phyloP scores from a whole-genome alignment of 179 eudicot genomes.

The Monotropa hypopitys region DNA sequence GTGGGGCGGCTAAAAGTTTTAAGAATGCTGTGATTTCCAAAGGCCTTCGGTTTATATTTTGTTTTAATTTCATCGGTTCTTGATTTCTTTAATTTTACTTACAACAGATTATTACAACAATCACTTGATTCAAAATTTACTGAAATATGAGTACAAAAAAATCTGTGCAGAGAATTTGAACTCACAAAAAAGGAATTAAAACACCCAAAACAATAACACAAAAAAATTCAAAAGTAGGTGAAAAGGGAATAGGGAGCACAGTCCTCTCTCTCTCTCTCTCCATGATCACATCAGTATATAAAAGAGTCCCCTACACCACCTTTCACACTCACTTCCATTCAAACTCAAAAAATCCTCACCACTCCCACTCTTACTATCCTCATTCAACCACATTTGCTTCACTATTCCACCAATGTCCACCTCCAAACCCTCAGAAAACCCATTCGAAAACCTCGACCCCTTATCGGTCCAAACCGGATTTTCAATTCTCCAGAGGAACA shows the following conservation, averaged over 20 bases:
- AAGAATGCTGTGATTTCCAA: too few relatives aligned
- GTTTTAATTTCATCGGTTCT: too few relatives aligned
- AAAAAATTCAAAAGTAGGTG: constrained; percentile 18
- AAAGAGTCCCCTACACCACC: constrained; percentile 10
- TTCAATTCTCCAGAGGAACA: constrained; percentile 45
- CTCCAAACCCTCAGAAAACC: constrained; percentile 20
- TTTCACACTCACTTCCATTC: constrained; percentile 6
- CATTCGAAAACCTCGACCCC: constrained; percentile 17
- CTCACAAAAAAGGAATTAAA: background rate
- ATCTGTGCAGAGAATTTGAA: background rate
- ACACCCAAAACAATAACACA: background rate
- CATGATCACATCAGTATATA: constrained; percentile 13
- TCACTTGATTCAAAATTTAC: too few relatives aligned
- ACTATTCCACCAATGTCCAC: constrained; percentile 17
- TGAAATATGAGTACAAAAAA: too few relatives aligned
- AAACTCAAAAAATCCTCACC: background rate
- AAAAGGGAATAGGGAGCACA: constrained; percentile 7
- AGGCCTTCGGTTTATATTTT: too few relatives aligned
- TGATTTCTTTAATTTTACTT: too few relatives aligned
- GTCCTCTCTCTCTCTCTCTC: constrained; percentile 15
- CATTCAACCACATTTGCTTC: constrained; percentile 8
- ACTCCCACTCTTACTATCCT: background rate
- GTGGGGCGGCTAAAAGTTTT: too few relatives aligned
- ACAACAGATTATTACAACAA: too few relatives aligned
- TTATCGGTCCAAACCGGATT: constrained; percentile 23